Percentiles rank a stretch among this genome's conserved stretches.
phyloP scores from a whole-genome alignment of 2,329 filamentous ascomycete genomes.

The Clarireedia homoeocarpa region DNA sequence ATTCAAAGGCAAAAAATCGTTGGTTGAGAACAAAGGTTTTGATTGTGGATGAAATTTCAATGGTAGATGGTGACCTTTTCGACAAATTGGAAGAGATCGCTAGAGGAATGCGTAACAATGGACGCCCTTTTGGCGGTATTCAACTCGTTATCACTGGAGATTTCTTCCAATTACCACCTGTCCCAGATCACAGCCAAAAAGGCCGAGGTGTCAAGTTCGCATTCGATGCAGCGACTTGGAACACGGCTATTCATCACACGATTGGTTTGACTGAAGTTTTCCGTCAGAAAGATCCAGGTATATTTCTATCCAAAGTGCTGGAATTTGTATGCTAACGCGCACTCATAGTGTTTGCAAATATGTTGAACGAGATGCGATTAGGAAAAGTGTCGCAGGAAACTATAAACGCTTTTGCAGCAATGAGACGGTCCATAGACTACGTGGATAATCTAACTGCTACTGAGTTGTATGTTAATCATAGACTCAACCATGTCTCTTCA shows the following conservation, averaged over 20 bases:
- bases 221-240: conserved; percentile 89
- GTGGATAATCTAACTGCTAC: conserved; percentile 74
- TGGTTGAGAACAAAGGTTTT: conserved; percentile 87
- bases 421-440: conserved; percentile 64
- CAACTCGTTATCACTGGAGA: conserved; percentile 94
- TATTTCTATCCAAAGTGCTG: conserved; percentile 15
- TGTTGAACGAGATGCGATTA: conserved; percentile 97
- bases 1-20: conserved; percentile 77
- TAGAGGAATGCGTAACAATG: conserved; percentile 79
- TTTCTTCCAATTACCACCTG: conserved; percentile 94
- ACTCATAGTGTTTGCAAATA: conserved; percentile 66
- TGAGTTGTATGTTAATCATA: conserved; percentile 53
- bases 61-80: conserved; percentile 96
- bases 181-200: conserved; percentile 62
- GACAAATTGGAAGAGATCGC: conserved; percentile 92
- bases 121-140: conserved; percentile 88
- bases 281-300: conserved; percentile 77
- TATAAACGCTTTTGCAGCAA: conserved; percentile 63
- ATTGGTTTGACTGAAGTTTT: conserved; percentile 95
- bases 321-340: conserved; percentile 22
- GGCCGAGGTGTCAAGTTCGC: conserved; percentile 70
- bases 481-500: neutral
- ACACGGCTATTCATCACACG: conserved; percentile 86
- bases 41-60: conserved; percentile 91
- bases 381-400: conserved; percentile 73